Base-by-base conservation (phyloP, 1,284 basidiomycete genomes). In the Lignosus rhinocerotis region DNA sequence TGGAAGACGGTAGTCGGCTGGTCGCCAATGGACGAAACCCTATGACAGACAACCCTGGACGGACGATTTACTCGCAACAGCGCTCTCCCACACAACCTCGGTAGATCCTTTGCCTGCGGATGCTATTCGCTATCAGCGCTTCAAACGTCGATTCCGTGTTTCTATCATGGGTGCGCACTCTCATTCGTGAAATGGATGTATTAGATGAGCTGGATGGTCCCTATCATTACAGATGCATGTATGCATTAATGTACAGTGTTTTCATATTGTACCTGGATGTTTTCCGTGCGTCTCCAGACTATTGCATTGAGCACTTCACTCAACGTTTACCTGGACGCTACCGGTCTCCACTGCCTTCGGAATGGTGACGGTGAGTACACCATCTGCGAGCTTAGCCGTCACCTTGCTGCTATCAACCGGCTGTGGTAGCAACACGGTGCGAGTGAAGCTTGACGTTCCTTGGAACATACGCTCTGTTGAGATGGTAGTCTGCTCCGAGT, bases 381-480 rank as follows among this genome's bases (percentile, higher is more conserved):
- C 90, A 56, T 92, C 84, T 34, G 78, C 73, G 59, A 92, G 74
- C 65, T 84, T 87, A 11, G 89, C 90, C 1, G 76, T 73, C 17
- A 91, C 84, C 59, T 78, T 80, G 43, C 74, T 75, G 42, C 75
- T 73, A 65, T 91, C 85, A 0, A 90, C 78, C 4, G 84, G 78
- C 5, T 78, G 79, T 38, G 90, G 87, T 30, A 92, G 77, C 81
- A 85, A 86, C 25, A 92, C 79, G 0, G 86, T 91, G 47, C 87
- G 81, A 17, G 80, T 80, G 70, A 91, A 92, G 6, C 78, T 73
- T 7, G 82, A 73, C 41, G 79, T 78, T 33, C 80, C 76, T 12
- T 81, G 77, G 67, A 84, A 85, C 21, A 78, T 73, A 38, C 87
- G 82, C 68, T 90, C 87, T 3, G 79, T 73, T 2, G 85, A 77